A percentile compares a stretch with the other conserved stretches of the same genome.
phyloP scores from a whole-genome alignment of 1,139 yeast genomes.

The Yamadazyma atmosphaerica region DNA sequence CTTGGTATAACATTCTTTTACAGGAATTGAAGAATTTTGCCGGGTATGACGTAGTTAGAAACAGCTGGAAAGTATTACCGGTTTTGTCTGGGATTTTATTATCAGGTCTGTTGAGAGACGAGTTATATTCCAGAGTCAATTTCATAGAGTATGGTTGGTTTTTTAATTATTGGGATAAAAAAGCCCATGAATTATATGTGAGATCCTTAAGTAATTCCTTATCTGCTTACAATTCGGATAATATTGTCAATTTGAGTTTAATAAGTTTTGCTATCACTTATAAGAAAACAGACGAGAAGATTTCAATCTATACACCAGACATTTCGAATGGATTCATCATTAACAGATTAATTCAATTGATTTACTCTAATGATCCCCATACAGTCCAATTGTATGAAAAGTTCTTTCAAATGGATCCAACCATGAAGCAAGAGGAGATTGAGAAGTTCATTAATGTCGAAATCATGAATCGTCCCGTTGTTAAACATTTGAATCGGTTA shows the following conservation, averaged over 20 bases:
- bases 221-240: slow-evolving; percentile 22
- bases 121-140: slow-evolving; percentile 29
- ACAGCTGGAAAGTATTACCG: slow-evolving; percentile 60
- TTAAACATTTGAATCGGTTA: slow-evolving; percentile 51
- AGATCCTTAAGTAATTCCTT: slow-evolving; percentile 26
- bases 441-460: slow-evolving; percentile 10
- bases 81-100: slow-evolving; percentile 54
- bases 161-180: slow-evolving; percentile 34
- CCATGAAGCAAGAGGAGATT: background rate
- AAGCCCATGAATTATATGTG: slow-evolving; percentile 23
- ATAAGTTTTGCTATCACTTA: slow-evolving; percentile 34
- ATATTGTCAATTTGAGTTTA: slow-evolving; percentile 31
- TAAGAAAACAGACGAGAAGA: slow-evolving; percentile 21
- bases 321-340: slow-evolving; percentile 26
- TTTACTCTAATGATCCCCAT: slow-evolving; percentile 19
- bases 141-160: slow-evolving; percentile 32
- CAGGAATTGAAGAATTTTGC: slow-evolving; percentile 38
- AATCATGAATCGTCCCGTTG: slow-evolving; percentile 37
- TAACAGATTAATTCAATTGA: slow-evolving; percentile 21
- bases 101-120: slow-evolving; percentile 39
- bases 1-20: slow-evolving; percentile 49
- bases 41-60: slow-evolving; percentile 25
- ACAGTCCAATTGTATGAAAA: slow-evolving; percentile 18
- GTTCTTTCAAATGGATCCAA: slow-evolving; percentile 17
- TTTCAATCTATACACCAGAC: slow-evolving; percentile 24